Evolutionary conservation across 495 filamentous ascomycete species (phyloP), one percentile per base, ranked within the genome.

Genomic region (Tuber indicum): DNA sequence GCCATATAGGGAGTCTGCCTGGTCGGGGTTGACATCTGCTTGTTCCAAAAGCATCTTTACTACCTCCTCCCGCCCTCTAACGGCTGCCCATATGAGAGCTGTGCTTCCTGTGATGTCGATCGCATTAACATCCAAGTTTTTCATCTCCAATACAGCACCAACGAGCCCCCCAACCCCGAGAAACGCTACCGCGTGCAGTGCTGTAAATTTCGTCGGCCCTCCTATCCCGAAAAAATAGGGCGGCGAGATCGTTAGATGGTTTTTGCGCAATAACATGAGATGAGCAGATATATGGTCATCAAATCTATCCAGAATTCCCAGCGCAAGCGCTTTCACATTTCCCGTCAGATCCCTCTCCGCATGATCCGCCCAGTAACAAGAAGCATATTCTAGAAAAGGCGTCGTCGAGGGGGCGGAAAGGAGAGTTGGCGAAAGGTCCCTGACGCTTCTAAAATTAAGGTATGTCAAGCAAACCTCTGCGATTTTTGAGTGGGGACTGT

Each of bases 191-290:
- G 0, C 47, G 2, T 52, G 47, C 0, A 52, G 47, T 9, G 21
- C 47, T 1, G 21, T 52, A 52, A 52, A 52, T n/a, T 21, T 7
- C 47, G 8, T 21, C 2, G 46, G 46, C 10, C 17, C 17, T 0
- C 17, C 17, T 0, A 19, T 0, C 2, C 46, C 4, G 0, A 1
- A 0, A 21, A 47, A 47, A 47, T 47, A 47, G 5, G 46, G 17
- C n/a, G n/a, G n/a, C n/a, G n/a, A n/a, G 1, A 0, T 0, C 4
- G 16, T 0, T 2, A 2, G 1, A 19, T 1, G 1, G 6, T 47
- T 4, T 21, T 16, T 1, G 42, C 42, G 6, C 5, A 7, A 43
- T 43, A 43, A 7, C 1, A 43, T 6, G 0, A 43, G 1, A 0
- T 43, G 42, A 75, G 74, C 44, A 32, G n/a, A 32, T 26, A 62